phyloP scores from a whole-genome alignment of 1,284 basidiomycete species.

The Tilletia indica region DNA sequence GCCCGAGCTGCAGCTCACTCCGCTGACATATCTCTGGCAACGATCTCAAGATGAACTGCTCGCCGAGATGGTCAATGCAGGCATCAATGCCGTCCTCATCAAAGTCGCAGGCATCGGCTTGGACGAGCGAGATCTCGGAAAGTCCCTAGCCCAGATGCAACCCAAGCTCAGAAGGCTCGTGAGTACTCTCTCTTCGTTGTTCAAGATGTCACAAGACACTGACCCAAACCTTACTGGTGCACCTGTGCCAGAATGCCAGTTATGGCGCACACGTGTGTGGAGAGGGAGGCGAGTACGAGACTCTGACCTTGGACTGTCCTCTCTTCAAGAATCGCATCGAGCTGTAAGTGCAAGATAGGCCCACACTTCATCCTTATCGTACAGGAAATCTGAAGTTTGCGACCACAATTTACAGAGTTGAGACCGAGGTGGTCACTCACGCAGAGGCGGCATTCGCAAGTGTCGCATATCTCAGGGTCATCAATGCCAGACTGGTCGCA shows the following conservation, averaged over 20 bases:
- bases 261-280: conserved; percentile 95
- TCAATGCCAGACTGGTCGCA: conserved; percentile 31
- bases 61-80: conserved; percentile 77
- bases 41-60: conserved; percentile 79
- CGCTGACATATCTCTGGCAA: conserved; percentile 92
- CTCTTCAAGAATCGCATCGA: conserved; percentile 77
- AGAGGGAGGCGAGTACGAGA: conserved; percentile 98
- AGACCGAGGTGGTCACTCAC: conserved; percentile 45
- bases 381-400: conserved; percentile 1
- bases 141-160: conserved; percentile 72
- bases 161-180: conserved; percentile 73
- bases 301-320: conserved; percentile 83
- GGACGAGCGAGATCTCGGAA: conserved; percentile 72
- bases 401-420: conserved; percentile 11
- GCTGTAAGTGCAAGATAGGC: conserved; percentile 62
- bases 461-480: conserved; percentile 48
- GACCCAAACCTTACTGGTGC: background rate
- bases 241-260: conserved; percentile 64
- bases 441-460: conserved; percentile 44
- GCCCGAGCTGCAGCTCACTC: conserved; percentile 69
- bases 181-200: conserved; percentile 37
- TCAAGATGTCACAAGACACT: background rate
- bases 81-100: conserved; percentile 81
- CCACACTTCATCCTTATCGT: background rate
- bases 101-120: conserved; percentile 96